A percentile compares a stretch with the other conserved stretches of the same genome.
Evolutionary conservation across 352 stramenopile species (phyloP).

Genomic region (Pythium aphanidermatum): DNA sequence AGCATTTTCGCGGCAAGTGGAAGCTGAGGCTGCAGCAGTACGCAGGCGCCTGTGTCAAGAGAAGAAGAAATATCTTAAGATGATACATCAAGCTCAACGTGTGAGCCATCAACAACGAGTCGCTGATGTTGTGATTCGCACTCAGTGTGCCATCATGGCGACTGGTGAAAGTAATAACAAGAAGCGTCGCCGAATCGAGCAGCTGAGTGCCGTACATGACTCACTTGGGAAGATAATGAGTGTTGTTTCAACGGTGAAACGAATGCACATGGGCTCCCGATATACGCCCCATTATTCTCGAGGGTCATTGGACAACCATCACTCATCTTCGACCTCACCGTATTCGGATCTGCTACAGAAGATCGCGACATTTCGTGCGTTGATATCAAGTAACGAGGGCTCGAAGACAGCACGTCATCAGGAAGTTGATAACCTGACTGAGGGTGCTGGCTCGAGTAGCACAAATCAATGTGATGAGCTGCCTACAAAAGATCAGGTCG

Average conservation of each 20-base stretch:
- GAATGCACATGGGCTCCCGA: no score
- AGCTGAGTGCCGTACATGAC: constrained; percentile 36
- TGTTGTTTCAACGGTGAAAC: no score
- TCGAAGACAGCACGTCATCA: neutral
- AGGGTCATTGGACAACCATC: no score
- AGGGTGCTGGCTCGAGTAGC: neutral
- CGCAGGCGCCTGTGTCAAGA: constrained; percentile 30
- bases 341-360: constrained; percentile 15
- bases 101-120: constrained; percentile 58
- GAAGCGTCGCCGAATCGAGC: constrained; percentile 41
- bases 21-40: constrained; percentile 28
- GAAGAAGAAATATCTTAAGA: constrained; percentile 37
- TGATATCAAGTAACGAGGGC: constrained; percentile 2
- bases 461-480: constrained; percentile 24
- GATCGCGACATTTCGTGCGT: constrained; percentile 10
- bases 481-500: neutral
- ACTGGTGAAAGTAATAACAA: constrained; percentile 21
- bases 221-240: constrained; percentile 21
- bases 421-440: neutral
- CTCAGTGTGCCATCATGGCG: constrained; percentile 53
- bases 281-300: no score
- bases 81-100: constrained; percentile 31
- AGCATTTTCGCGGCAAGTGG: constrained; percentile 33
- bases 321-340: no score
- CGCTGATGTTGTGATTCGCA: constrained; percentile 45